Percentiles rank a stretch among this genome's conserved stretches.
These are phyloP conservation scores for Stemphylium vesicarium DNA, from an alignment of 2,329 filamentous ascomycete genomes.

Conservation along the genomic window DNA sequence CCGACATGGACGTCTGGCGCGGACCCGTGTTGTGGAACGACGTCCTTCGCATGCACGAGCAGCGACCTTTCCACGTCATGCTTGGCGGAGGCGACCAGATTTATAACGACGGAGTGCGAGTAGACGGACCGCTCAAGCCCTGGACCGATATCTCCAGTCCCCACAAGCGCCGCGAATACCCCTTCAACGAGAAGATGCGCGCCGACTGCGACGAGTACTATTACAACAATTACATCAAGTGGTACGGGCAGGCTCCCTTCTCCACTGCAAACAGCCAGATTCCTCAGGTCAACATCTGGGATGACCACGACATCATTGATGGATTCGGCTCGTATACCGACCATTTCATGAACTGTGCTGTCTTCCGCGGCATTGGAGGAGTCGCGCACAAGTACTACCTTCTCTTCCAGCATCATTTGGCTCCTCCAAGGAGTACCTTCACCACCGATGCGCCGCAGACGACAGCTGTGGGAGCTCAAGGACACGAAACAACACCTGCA, in stretches of 20 bases:
- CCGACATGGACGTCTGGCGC: slow-evolving; percentile 67
- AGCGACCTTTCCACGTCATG: slow-evolving; percentile 70
- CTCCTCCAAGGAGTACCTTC: slow-evolving; percentile 84
- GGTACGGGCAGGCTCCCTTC: slow-evolving; percentile 74
- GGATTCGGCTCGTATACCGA: slow-evolving; percentile 71
- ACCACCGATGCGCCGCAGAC: slow-evolving; percentile 73
- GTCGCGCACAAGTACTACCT: slow-evolving; percentile 66
- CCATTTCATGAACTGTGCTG: slow-evolving; percentile 69
- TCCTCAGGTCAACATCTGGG: slow-evolving; percentile 70
- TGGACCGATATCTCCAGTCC: slow-evolving; percentile 69
- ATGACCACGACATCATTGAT: slow-evolving; percentile 71
- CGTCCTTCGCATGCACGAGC: slow-evolving; percentile 64
- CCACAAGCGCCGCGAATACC: slow-evolving; percentile 63
- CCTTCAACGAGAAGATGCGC: slow-evolving; percentile 70
- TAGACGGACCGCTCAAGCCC: slow-evolving; percentile 75
- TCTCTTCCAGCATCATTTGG: slow-evolving; percentile 76
- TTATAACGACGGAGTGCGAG: slow-evolving; percentile 79
- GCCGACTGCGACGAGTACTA: slow-evolving; percentile 67
- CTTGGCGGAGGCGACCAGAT: slow-evolving; percentile 91
- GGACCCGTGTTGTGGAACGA: slow-evolving; percentile 70
- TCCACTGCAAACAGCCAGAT: slow-evolving; percentile 67
- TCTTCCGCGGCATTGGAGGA: slow-evolving; percentile 70
- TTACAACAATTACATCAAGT: slow-evolving; percentile 65
- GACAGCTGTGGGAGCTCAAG: slow-evolving; percentile 55
- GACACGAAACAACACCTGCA: slow-evolving; percentile 60